Conservation (phyloP, 768 basidiomycete species). For the Auricularia sp. region DNA sequence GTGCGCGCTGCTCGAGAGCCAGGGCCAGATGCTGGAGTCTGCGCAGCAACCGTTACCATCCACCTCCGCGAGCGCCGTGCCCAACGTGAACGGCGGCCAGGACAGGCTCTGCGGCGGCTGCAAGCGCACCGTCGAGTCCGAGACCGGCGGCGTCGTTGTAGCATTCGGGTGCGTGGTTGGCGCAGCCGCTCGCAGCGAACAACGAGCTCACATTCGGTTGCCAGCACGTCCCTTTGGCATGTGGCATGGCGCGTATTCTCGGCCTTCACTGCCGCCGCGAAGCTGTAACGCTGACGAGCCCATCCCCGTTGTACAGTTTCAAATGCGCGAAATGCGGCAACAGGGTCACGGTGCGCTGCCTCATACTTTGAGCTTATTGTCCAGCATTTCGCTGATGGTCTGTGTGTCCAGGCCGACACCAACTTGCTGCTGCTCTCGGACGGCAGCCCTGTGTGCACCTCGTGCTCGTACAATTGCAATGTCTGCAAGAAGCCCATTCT, state of each 20-base stretch:
- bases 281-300: conserved; percentile 3
- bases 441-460: conserved; percentile 91
- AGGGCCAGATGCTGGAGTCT: background rate
- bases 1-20: background rate
- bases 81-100: background rate
- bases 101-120: conserved; percentile 74
- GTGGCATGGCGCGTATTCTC: conserved; percentile 50
- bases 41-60: background rate
- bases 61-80: background rate
- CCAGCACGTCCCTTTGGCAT: conserved; percentile 87
- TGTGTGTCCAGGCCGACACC: conserved; percentile 55
- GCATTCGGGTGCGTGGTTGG: conserved; percentile 73
- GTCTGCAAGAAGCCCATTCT: conserved; percentile 90
- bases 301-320: conserved; percentile 38
- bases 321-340: conserved; percentile 93
- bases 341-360: conserved; percentile 45
- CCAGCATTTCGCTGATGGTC: conserved; percentile 3
- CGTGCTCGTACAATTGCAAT: conserved; percentile 92
- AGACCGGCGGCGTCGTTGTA: conserved; percentile 80
- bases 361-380: background rate
- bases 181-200: background rate
- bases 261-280: background rate
- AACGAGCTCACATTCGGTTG: background rate
- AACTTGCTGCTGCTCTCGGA: conserved; percentile 95
- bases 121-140: conserved; percentile 68